Base-by-base conservation (phyloP, 768 basidiomycete genomes). In the Phanerodontia chrysosporium region DNA sequence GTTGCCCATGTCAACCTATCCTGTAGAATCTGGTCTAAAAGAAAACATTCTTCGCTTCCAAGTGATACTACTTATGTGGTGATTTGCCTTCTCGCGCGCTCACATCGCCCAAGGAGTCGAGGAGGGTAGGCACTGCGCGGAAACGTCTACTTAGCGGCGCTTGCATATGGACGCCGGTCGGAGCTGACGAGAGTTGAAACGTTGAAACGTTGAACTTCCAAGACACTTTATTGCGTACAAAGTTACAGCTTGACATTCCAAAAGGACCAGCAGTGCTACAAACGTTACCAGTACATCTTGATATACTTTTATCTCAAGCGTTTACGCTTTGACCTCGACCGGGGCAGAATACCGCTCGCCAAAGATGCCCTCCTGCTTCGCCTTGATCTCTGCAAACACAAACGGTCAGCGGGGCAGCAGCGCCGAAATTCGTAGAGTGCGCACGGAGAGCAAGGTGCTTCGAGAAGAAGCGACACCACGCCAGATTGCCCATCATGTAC, bases 401-500 rank as follows among this genome's bases (percentile, higher is more conserved):
- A 46, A 45, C n/a, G 2, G 22, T 46, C 27, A 54, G 58, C 30
- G 6, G n/a, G 5, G 22, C 13, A 35, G 2, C 10, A 22, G 2
- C 6, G 29, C 9, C 32, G 21, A 8, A n/a, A 7, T 25, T 13
- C 49, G 9, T 22, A 14, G 39, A 8, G 28, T 49, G 3, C 85
- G 65, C 35, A 45, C 44, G 22, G 8, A 45, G 44, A 5, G 18
- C 44, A 18, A 45, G 6, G 18, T 7, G 7, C 16, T 45, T 45
- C 48, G 24, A 49, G 8, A 3, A 49, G 77, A 87, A 88, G 0
- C 87, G 77, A 58, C 80, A 81, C 61, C 83, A 61, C 0, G 83
- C 83, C 7, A 89, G 67, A 64, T 86, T 86, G 10, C 83, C 86
- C 70, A 84, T 75, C 76, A 83, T 81, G 60, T 71, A 78, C 83